Evolutionary conservation across 2,329 filamentous ascomycete genomes (phyloP), one percentile per base, ranked within the genome.

Genomic region (Beauveria pseudobassiana): DNA sequence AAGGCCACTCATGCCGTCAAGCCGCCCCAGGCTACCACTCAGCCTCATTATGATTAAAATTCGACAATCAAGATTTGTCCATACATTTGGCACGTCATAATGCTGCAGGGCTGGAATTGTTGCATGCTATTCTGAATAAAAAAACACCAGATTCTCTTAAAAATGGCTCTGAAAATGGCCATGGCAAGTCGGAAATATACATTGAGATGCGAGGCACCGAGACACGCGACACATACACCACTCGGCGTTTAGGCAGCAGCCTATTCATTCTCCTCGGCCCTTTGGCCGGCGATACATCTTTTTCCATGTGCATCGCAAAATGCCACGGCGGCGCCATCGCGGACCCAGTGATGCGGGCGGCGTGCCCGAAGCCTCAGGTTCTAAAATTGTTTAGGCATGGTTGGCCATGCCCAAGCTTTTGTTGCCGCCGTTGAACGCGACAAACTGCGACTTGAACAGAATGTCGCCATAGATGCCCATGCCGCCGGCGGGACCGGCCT

Each of bases 391-490:
- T 46, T 65, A 69, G 5, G 61, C 64, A 61, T 71, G 69, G 10
- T 64, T 61, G 24, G 81, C 82, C 70, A 84, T 77, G 14, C 80
- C 81, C 38, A 85, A 69, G 3, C 78, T 76, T 69, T 78, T 81
- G 72, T 84, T 83, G 50, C 80, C 82, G 40, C 75, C 78, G 69
- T 84, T 80, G 69, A 85, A 85, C 18, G 77, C 82, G 26, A 85
- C 80, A 66, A 83, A 84, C 68, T 84, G 80, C 38, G 80, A 82
- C 75, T 85, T 85, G 76, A 86, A 85, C 69, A 86, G 80, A 67
- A 85, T 80, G 68, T 85, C 82, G 20, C 83, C 83, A 68, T 82
- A 85, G 69, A 91, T 86, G 72, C 86, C 83, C 43, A 88, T 72
- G 30, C 76, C 74, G 16, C 64, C 65, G 0, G 76, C 75, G 1